phyloP scores from a whole-genome alignment of 164 flowering plant genomes.

The Buxus sempervirens region DNA sequence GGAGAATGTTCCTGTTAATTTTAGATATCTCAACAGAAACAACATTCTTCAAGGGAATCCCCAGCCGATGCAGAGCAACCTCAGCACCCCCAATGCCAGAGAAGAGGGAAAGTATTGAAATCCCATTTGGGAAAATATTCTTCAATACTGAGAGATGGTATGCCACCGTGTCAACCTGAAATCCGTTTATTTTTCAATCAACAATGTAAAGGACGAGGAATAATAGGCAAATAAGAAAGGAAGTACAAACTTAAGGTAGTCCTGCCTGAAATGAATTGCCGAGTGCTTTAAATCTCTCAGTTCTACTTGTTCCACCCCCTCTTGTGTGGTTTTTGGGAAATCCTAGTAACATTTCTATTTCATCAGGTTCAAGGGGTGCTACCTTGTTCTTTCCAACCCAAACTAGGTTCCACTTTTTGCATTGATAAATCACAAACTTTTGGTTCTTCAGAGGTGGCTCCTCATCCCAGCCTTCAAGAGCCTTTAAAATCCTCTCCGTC shows the following conservation, averaged over 20 bases:
- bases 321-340: constrained; percentile 35
- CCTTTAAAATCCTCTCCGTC: constrained; percentile 14
- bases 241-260: not conserved
- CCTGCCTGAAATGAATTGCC: constrained; percentile 40
- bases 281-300: constrained; percentile 27
- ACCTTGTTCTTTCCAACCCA: constrained; percentile 21
- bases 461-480: constrained; percentile 6
- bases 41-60: constrained; percentile 26
- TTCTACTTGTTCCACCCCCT: constrained; percentile 32
- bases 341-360: constrained; percentile 35
- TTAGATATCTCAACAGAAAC: constrained; percentile 27
- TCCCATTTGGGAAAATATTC: constrained; percentile 28
- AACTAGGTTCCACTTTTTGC: constrained; percentile 18
- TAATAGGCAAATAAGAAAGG: not conserved
- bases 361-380: constrained; percentile 29
- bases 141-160: constrained; percentile 39
- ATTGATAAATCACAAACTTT: constrained; percentile 12
- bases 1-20: constrained; percentile 10
- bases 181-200: not conserved
- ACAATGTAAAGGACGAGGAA: not conserved
- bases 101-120: constrained; percentile 34
- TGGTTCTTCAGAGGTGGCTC: constrained; percentile 11
- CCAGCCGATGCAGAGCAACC: constrained; percentile 26
- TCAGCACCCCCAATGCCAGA: constrained; percentile 49
- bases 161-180: constrained; percentile 39